These are phyloP conservation scores for Phytophthora citricola DNA, from an alignment of 352 stramenopile genomes.

Conservation along the genomic window DNA sequence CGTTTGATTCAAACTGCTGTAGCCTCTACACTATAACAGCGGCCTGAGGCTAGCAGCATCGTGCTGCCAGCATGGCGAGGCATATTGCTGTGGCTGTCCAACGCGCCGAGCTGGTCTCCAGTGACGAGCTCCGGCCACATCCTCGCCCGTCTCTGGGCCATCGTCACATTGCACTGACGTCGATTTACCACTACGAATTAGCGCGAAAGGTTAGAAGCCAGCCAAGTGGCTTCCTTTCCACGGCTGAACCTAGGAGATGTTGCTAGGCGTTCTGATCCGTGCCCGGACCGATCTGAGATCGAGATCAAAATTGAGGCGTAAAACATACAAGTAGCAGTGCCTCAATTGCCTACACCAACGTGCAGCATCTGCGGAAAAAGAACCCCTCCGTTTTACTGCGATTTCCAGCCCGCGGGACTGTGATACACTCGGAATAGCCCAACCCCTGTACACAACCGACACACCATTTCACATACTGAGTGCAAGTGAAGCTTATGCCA, in stretches of 20 bases:
- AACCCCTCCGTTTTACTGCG: constrained; percentile 16
- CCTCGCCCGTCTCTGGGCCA: constrained; percentile 7
- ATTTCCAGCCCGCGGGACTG: constrained; percentile 1
- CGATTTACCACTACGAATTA: constrained; percentile 26
- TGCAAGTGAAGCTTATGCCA: constrained; percentile 22
- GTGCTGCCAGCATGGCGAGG: background rate
- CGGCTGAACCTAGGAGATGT: constrained; percentile 7
- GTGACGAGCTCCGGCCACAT: constrained; percentile 26
- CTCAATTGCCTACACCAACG: too few relatives aligned
- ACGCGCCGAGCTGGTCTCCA: constrained; percentile 8
- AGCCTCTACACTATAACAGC: background rate
- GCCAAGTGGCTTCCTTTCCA: constrained; percentile 20
- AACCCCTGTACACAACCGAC: background rate
- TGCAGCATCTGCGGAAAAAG: constrained; percentile 1
- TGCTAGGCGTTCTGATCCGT: background rate
- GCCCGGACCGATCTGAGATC: background rate
- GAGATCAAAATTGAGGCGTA: too few relatives aligned
- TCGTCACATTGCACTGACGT: constrained; percentile 16
- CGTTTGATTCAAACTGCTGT: too few relatives aligned
- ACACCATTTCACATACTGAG: constrained; percentile 4
- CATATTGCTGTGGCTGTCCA: constrained; percentile 7
- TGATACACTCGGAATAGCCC: constrained; percentile 16
- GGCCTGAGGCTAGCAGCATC: background rate
- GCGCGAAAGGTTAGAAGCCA: constrained; percentile 21
- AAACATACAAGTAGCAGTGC: too few relatives aligned